Percentiles rank a stretch among this genome's conserved stretches.
These are phyloP conservation scores for Malassezia vespertilionis DNA, from an alignment of 1,284 basidiomycete genomes.

Conservation along the genomic window DNA sequence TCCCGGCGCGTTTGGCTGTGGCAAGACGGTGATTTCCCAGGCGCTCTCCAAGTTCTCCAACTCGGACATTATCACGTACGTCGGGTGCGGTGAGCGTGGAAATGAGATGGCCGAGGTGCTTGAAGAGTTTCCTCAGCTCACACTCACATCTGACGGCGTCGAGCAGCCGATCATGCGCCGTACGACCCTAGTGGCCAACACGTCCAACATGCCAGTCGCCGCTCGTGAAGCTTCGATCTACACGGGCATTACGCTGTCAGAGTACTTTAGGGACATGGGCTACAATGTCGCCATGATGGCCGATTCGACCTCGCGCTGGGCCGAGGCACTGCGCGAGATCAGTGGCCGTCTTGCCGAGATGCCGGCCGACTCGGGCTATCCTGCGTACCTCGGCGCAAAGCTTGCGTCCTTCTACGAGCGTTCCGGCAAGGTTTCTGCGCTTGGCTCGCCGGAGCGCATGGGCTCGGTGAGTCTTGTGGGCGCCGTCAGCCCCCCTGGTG, in stretches of 20 bases:
- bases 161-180: conserved; percentile 99
- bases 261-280: conserved; percentile 99
- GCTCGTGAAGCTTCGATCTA: conserved; percentile 99
- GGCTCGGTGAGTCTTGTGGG: conserved; percentile 97
- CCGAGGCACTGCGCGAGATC: conserved; percentile 96
- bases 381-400: conserved; percentile 91
- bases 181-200: conserved; percentile 96
- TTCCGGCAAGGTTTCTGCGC: conserved; percentile 86
- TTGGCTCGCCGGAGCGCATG: conserved; percentile 76
- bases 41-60: conserved; percentile 98
- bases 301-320: conserved; percentile 98
- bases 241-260: conserved; percentile 96
- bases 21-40: conserved; percentile 48
- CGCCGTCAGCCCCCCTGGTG: conserved; percentile 94
- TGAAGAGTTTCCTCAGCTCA: conserved; percentile 88
- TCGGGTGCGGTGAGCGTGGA: conserved; percentile 66
- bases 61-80: conserved; percentile 98
- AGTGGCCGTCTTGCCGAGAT: conserved; percentile 98
- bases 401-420: conserved; percentile 97
- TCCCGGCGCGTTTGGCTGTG: conserved; percentile 94
- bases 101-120: conserved; percentile 94
- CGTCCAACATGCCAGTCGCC: conserved; percentile 99
- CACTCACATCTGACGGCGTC: conserved; percentile 74
- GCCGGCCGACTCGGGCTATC: conserved; percentile 94
- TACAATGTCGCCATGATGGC: conserved; percentile 99